Evolutionary conservation across 2,329 filamentous ascomycete genomes (phyloP).

Genomic region (Beauveria australis): DNA sequence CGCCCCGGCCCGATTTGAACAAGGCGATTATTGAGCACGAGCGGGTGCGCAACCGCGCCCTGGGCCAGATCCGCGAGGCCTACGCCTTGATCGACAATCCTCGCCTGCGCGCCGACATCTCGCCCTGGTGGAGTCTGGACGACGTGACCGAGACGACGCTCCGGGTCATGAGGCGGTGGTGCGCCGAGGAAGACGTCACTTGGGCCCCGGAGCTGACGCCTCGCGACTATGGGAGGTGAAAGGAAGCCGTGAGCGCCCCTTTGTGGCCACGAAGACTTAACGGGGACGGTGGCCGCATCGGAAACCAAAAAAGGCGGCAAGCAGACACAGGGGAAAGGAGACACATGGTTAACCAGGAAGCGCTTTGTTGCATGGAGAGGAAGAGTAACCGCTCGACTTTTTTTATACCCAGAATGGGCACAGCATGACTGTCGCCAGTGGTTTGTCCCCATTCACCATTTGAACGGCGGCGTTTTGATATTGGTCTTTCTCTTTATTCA

Average conservation of each 20-base stretch:
- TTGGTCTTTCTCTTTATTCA: no score
- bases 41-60: constrained; percentile 20
- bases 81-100: constrained; percentile 22
- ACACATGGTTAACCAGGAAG: constrained; percentile 13
- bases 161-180: constrained; percentile 35
- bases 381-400: neutral
- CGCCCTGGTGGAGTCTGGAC: constrained; percentile 36
- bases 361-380: constrained; percentile 9
- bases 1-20: constrained; percentile 11
- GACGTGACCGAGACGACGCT: constrained; percentile 33
- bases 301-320: neutral
- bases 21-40: constrained; percentile 20
- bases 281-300: neutral
- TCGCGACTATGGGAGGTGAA: constrained; percentile 8
- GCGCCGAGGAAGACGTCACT: constrained; percentile 34
- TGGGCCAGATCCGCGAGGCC: constrained; percentile 24
- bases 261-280: neutral
- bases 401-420: constrained; percentile 12
- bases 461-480: neutral
- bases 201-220: constrained; percentile 33
- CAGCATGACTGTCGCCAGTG: neutral
- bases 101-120: constrained; percentile 23
- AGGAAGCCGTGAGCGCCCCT: neutral
- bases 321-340: neutral
- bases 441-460: neutral